Evolutionary conservation across 305 asterid genomes (phyloP).

Genomic region (Petunia hybrid): DNA sequence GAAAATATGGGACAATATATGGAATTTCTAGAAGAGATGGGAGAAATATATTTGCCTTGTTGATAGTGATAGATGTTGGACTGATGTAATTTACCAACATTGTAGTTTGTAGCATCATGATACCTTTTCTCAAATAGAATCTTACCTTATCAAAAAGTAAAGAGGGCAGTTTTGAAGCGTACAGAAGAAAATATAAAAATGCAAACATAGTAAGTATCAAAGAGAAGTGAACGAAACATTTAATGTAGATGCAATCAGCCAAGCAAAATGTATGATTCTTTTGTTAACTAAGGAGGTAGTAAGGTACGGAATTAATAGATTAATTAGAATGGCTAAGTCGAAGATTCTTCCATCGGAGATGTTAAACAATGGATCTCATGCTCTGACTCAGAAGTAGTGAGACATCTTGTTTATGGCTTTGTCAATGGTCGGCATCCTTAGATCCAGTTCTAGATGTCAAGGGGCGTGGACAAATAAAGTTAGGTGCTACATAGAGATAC

Average conservation of each 20-base stretch:
- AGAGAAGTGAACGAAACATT: conserved; percentile 6
- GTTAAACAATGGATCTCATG: background rate
- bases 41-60: too few species aligned
- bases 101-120: too few species aligned
- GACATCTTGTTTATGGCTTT: background rate
- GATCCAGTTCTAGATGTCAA: conserved; percentile 20
- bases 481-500: conserved; percentile 21
- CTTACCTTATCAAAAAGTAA: too few species aligned
- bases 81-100: too few species aligned
- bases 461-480: conserved; percentile 7
- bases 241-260: background rate
- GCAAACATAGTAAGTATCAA: background rate
- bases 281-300: background rate
- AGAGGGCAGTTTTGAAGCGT: background rate
- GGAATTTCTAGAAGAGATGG: too few species aligned
- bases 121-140: too few species aligned
- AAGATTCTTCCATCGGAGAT: background rate
- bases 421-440: conserved; percentile 13
- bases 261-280: conserved; percentile 4
- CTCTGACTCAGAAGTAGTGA: background rate
- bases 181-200: background rate
- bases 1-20: too few species aligned
- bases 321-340: background rate
- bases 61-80: too few species aligned
- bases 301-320: background rate